Percentiles rank a stretch among this genome's conserved stretches.
Conservation (phyloP, 129 eudicot species). For the Saposhnikovia divaricata region DNA sequence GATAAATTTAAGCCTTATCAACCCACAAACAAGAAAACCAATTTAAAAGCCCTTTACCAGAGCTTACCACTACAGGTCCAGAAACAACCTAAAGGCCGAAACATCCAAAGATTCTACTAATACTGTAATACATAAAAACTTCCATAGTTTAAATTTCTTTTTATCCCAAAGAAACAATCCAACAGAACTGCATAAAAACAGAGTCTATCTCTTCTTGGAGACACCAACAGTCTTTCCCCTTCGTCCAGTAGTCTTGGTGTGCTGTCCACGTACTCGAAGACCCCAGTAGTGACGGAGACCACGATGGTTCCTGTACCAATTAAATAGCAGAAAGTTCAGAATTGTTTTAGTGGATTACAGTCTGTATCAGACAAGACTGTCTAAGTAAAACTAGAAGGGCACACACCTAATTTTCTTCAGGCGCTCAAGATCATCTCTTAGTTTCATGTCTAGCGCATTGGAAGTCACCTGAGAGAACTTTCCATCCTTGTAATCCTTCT, state of each 20-base stretch:
- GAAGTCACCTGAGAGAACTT: constrained; percentile 61
- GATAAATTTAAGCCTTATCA: background rate
- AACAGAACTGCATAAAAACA: background rate
- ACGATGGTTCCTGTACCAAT: constrained; percentile 48
- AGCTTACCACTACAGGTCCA: background rate
- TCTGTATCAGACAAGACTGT: background rate
- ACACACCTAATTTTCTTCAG: constrained; percentile 61
- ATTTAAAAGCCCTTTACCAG: background rate
- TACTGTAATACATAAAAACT: background rate
- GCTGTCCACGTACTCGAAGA: constrained; percentile 61
- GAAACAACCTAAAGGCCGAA: background rate
- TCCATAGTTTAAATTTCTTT: background rate
- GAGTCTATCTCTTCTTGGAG: constrained; percentile 59
- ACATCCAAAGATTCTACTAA: background rate
- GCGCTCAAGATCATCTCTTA: constrained; percentile 75
- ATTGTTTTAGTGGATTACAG: background rate
- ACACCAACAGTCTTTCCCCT: constrained; percentile 72
- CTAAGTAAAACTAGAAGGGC: background rate
- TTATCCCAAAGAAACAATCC: background rate
- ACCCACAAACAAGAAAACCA: background rate
- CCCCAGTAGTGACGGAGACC: constrained; percentile 74
- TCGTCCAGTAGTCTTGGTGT: constrained; percentile 56
- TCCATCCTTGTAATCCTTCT: constrained; percentile 76
- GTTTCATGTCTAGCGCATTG: constrained; percentile 65
- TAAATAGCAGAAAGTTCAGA: background rate